These are phyloP conservation scores for Polytrichum commune DNA, from an alignment of 225 moss, liverwort and hornwort species.

Conservation along the genomic window DNA sequence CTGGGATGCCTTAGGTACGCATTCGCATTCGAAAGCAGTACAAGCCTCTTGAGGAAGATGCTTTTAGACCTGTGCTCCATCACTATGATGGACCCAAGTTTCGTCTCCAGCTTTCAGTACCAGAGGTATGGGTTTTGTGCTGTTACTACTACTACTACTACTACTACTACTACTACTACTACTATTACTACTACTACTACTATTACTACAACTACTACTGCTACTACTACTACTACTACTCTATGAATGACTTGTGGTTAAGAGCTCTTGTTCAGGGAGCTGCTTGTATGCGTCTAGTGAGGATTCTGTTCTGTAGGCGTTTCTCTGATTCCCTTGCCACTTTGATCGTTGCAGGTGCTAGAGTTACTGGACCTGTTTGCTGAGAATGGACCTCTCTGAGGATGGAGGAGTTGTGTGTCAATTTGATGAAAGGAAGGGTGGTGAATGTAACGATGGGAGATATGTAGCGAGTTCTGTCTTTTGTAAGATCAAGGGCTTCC, in stretches of 20 bases:
- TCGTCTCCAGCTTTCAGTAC: slow-evolving; percentile 95
- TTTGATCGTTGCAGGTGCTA: slow-evolving; percentile 30
- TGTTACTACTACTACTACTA: not conserved
- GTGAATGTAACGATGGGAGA: not conserved
- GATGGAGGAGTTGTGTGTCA: not conserved
- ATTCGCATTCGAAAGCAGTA: slow-evolving; percentile 86
- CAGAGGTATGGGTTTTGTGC: slow-evolving; percentile 53
- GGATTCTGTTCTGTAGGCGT: no score
- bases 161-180: not conserved
- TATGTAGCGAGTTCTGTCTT: not conserved
- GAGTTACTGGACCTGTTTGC: slow-evolving; percentile 58
- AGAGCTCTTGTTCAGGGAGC: not conserved
- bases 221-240: not conserved
- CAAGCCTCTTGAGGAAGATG: slow-evolving; percentile 93
- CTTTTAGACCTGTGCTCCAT: slow-evolving; percentile 91
- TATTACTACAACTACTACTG: not conserved
- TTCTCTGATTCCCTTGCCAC: not conserved
- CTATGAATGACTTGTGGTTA: not conserved
- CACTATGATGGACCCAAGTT: slow-evolving; percentile 99
- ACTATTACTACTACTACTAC: not conserved
- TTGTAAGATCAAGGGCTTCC: not conserved
- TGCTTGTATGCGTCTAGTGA: not conserved
- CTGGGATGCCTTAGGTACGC: slow-evolving; percentile 57
- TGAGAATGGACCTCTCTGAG: slow-evolving; percentile 34
- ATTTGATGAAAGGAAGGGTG: not conserved